A percentile compares a stretch with the other conserved stretches of the same genome.
Evolutionary conservation across 257 asterid genomes (phyloP).

Genomic region (Coffea canephora): DNA sequence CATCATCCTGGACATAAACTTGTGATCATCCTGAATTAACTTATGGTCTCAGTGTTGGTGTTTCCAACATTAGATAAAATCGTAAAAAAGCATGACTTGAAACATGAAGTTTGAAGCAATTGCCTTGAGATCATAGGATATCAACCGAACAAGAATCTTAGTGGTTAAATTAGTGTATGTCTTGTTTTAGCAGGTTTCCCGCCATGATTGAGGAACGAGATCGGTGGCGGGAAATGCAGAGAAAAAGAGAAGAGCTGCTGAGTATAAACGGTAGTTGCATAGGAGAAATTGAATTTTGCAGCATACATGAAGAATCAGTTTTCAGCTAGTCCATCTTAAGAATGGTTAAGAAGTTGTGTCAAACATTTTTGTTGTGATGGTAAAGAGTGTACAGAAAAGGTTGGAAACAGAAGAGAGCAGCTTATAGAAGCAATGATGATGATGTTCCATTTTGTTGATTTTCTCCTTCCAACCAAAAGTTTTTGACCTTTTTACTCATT

Average conservation of each 20-base stretch:
- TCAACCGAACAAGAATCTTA: neutral
- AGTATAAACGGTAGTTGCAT: slow-evolving; percentile 25
- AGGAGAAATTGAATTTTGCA: slow-evolving; percentile 26
- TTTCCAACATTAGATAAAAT: neutral
- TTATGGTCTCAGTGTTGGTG: neutral
- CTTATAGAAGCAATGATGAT: neutral
- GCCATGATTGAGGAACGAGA: slow-evolving; percentile 50
- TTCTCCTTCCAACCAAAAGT: neutral
- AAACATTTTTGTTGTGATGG: slow-evolving; percentile 5
- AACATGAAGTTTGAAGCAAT: neutral
- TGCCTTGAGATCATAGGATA: neutral
- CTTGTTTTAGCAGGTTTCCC: slow-evolving; percentile 49
- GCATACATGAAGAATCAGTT: slow-evolving; percentile 28
- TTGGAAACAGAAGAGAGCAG: neutral
- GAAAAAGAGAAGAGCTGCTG: slow-evolving; percentile 40
- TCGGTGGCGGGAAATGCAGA: slow-evolving; percentile 45
- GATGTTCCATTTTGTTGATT: neutral
- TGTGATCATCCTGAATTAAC: neutral
- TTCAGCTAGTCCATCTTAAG: slow-evolving; percentile 1
- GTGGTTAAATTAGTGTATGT: neutral
- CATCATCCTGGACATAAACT: too few relatives aligned
- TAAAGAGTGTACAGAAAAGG: neutral
- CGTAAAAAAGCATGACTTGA: neutral
- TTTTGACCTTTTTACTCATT: neutral
- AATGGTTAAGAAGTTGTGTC: neutral